Conservation (phyloP, 2,329 filamentous ascomycete genomes). For the Magnaporthiopsis rhizophila region DNA sequence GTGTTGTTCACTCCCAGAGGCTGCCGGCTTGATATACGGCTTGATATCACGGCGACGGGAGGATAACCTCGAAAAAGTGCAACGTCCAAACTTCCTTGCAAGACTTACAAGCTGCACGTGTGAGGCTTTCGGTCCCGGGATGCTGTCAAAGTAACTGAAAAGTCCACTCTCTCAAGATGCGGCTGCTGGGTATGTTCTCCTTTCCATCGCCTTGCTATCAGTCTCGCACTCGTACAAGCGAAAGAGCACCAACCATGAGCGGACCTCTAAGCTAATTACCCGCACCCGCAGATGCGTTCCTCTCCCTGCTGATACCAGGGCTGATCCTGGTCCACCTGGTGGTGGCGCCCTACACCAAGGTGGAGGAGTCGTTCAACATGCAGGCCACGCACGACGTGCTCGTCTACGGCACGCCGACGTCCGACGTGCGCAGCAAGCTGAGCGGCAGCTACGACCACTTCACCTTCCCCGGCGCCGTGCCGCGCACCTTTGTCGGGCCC, state of each 20-base stretch:
- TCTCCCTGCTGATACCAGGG: constrained; percentile 51
- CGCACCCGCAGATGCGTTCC: constrained; percentile 31
- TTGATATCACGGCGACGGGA: not conserved
- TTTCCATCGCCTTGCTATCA: not conserved
- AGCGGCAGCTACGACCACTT: constrained; percentile 75
- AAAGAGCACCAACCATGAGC: no score
- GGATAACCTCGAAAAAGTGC: not conserved
- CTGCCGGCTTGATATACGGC: not conserved
- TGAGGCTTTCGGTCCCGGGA: not conserved
- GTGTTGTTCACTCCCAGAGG: no score
- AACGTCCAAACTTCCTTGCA: not conserved
- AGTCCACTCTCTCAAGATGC: not conserved
- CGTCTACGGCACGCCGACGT: constrained; percentile 64
- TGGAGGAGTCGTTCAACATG: constrained; percentile 97
- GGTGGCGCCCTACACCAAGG: constrained; percentile 84
- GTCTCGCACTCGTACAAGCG: no score
- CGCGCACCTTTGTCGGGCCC: constrained; percentile 81
- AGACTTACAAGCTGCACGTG: not conserved
- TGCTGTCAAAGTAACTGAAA: not conserved
- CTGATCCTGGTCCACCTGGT: constrained; percentile 62
- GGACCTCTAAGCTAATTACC: not conserved
- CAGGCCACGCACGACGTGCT: constrained; percentile 90
- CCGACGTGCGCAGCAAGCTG: constrained; percentile 45
- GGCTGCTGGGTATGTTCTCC: not conserved
- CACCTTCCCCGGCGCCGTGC: constrained; percentile 82